phyloP scores from a whole-genome alignment of 2,329 filamentous ascomycete species.

The Cercospora berteroae region DNA sequence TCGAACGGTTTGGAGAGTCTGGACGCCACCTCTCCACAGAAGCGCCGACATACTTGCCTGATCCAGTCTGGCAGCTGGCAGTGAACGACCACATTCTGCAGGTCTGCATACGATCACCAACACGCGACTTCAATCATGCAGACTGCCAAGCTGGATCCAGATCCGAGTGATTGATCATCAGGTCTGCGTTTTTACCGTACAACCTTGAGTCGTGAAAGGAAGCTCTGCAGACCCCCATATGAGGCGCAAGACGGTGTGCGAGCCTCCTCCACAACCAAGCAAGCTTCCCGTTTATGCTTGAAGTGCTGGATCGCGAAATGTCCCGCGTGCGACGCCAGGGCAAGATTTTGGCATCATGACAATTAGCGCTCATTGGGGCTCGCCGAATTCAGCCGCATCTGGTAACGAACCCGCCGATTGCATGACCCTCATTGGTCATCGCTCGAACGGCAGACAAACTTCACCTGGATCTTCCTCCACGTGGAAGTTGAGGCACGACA shows the following conservation, averaged over 20 bases:
- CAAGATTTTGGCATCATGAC: slow-evolving; percentile 6
- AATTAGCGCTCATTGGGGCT: background rate
- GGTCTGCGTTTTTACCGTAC: background rate
- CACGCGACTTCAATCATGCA: background rate
- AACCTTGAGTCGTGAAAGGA: background rate
- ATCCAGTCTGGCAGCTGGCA: background rate
- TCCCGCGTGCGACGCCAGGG: background rate
- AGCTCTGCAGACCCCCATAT: background rate
- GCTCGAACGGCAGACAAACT: background rate
- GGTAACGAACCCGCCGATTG: slow-evolving; percentile 8
- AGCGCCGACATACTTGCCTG: background rate
- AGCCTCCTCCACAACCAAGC: slow-evolving; percentile 5
- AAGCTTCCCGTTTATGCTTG: slow-evolving; percentile 13
- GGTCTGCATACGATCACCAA: background rate
- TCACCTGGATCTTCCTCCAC: background rate
- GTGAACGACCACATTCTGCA: background rate
- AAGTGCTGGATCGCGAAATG: background rate
- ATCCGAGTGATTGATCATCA: background rate
- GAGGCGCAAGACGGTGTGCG: background rate
- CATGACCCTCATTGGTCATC: slow-evolving; percentile 6
- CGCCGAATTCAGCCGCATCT: background rate
- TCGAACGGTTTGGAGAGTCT: background rate
- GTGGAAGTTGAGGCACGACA: background rate
- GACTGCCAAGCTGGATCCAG: background rate
- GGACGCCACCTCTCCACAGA: background rate